A percentile compares a stretch with the other conserved stretches of the same genome.
phyloP scores from a whole-genome alignment of 1,284 basidiomycete genomes.

The Ganoderma leucocontextum region DNA sequence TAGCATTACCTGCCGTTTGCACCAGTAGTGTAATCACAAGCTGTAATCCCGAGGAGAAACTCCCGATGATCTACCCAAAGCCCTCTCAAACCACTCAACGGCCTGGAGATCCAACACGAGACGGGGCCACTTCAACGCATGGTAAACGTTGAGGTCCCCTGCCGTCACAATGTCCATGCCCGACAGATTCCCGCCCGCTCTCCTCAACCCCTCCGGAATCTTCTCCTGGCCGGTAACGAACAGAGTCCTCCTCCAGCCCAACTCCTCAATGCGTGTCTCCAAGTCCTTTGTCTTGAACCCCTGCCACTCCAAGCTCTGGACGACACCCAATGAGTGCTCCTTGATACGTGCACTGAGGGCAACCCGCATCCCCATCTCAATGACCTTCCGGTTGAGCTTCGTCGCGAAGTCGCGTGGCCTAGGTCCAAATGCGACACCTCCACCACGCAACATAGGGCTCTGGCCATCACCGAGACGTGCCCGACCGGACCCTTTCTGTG shows the following conservation, averaged over 20 bases:
- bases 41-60: slow-evolving; percentile 25
- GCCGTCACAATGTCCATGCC: slow-evolving; percentile 68
- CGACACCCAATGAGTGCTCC: slow-evolving; percentile 79
- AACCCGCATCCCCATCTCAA: slow-evolving; percentile 92
- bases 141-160: slow-evolving; percentile 78
- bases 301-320: slow-evolving; percentile 77
- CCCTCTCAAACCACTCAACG: slow-evolving; percentile 72
- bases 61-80: slow-evolving; percentile 51
- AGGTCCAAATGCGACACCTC: slow-evolving; percentile 92
- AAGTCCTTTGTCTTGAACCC: slow-evolving; percentile 73
- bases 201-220: slow-evolving; percentile 60
- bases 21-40: slow-evolving; percentile 20
- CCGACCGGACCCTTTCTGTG: slow-evolving; percentile 91
- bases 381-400: slow-evolving; percentile 88
- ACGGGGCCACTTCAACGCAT: slow-evolving; percentile 79
- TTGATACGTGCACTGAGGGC: slow-evolving; percentile 85
- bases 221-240: slow-evolving; percentile 74
- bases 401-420: slow-evolving; percentile 93
- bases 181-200: slow-evolving; percentile 71
- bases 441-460: slow-evolving; percentile 91
- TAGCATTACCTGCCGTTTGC: slow-evolving; percentile 12
- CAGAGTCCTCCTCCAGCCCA: slow-evolving; percentile 74
- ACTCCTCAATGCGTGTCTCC: slow-evolving; percentile 60
- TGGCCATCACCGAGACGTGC: slow-evolving; percentile 92
- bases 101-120: slow-evolving; percentile 77